Evolutionary conservation across 2,329 filamentous ascomycete species (phyloP), one percentile per base, ranked within the genome.

Genomic region (Elsinoe fawcettii): DNA sequence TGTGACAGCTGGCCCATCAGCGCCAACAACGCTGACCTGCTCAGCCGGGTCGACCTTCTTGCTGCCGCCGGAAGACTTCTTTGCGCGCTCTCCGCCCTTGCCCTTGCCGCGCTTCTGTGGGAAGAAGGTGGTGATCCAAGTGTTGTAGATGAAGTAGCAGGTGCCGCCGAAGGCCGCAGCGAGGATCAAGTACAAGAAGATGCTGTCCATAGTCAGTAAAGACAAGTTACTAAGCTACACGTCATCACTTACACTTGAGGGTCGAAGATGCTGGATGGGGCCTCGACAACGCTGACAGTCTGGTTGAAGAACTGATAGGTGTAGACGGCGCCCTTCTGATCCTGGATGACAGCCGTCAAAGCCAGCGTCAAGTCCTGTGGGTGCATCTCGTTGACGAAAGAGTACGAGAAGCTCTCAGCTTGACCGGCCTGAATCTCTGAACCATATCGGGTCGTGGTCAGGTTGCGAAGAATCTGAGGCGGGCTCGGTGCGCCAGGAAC

Each of bases 101-200:
- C 77, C 79, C 58, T 77, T 71, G 61, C 78, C 77, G 66, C 76
- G 77, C 73, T 84, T 85, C 79, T 96, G 90, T 51, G 93, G 92
- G 80, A 97, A 96, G 70, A 99, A 87, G 12, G 90, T 86, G 67
- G 90, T 88, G 74, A 99, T 87, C 90, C 92, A 97, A 68, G 92
- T 95, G 78, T 87, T 93, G 83, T 99, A 99, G 76, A 96, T 90
- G 74, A 96, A 96, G 83, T 92, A 96, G 71, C 87, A 82, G 56
- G 86, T 90, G 61, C 87, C 90, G 63, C 75, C 83, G 71, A 95
- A 95, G 62, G 80, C 82, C 61, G 80, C 85, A 56, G 86, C 78
- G 66, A 99, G 87, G 78, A 97, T 85, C 70, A 96, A 80, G 79
- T 97, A 97, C 62, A 99, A 84, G 84, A 99, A 99, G 76, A 97